Base-by-base conservation (phyloP, 2,329 filamentous ascomycete genomes). In the Exophiala spinifera region DNA sequence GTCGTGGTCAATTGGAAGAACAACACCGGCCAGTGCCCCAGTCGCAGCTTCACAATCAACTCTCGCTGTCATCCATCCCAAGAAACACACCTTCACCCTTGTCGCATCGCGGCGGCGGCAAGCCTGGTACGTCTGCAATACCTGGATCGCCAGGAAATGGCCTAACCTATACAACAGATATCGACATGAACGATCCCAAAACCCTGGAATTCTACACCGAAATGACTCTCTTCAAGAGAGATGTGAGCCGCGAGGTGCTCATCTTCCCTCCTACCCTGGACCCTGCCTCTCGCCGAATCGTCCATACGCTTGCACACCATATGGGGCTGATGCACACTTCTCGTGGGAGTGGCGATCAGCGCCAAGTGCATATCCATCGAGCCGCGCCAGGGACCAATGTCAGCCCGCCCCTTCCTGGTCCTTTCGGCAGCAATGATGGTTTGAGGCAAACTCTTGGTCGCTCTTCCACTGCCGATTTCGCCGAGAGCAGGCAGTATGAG, bases 381-480 rank as follows among this genome's bases (percentile, higher is more conserved):
- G 36, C 49, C 39, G 78, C 68, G 70, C 74, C 76, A 14, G 70
- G 70, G 49, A 69, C 67, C 60, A 81, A 80, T 55, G 72, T 84
- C 55, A 86, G 83, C 71, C 83, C 83, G 14, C 82, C 83, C 1
- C 34, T 62, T 8, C 42, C 60, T 14, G 58, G 60, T 6, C 77
- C 80, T 46, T 85, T 76, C 77, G 85, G 77, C 65, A 76, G 69
- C 60, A 79, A 82, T 1, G 89, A 95, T 61, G 84, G 88, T 52
- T 86, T 90, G 64, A 86, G 92, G 63, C 88, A 92, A 57, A 88
- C 87, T 3, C 77, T 99, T 33, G 96, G 91, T 74, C 87, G 94
- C 59, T 91, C 94, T 14, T 94, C 94, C n/a, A 97, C 94, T 1
- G 96, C 95, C 62, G 94, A 97, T 71, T 97, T 97, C 71, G 91